A percentile compares a stretch with the other conserved stretches of the same genome.
These are phyloP conservation scores for Corchorus olitorius DNA, from an alignment of 345 rosid species.

Conservation along the genomic window DNA sequence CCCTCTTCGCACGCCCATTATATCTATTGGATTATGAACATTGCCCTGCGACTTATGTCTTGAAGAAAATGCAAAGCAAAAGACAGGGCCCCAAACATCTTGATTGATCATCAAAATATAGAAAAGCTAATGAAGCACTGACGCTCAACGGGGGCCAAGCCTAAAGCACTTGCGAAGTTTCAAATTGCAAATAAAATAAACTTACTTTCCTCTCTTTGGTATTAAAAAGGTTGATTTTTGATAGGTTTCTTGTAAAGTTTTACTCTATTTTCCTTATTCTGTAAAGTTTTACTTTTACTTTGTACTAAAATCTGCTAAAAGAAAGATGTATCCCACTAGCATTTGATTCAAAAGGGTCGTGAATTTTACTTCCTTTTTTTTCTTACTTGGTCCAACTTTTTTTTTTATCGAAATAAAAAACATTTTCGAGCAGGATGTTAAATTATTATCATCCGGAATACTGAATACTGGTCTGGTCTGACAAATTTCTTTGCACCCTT, in stretches of 20 bases:
- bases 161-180: not conserved
- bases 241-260: not conserved
- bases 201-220: not conserved
- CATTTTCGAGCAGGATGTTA: not conserved
- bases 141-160: not conserved
- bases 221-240: not conserved
- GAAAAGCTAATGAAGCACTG: conserved; percentile 3
- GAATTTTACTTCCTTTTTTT: not conserved
- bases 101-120: conserved; percentile 10
- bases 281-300: not conserved
- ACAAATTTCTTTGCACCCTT: conserved; percentile 7
- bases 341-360: not conserved
- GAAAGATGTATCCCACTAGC: not conserved
- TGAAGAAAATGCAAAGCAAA: not conserved
- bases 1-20: conserved; percentile 18
- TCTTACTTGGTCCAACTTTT: too few relatives aligned
- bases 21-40: not conserved
- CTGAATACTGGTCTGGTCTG: not conserved
- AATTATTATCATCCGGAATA: not conserved
- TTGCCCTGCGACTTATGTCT: not conserved
- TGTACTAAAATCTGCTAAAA: not conserved
- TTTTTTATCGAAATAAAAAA: not conserved
- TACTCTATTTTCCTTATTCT: not conserved
- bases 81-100: not conserved
- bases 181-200: too few relatives aligned